A percentile compares a stretch with the other conserved stretches of the same genome.
phyloP scores from a whole-genome alignment of 768 basidiomycete species.

The Psilocybe cyanescens region DNA sequence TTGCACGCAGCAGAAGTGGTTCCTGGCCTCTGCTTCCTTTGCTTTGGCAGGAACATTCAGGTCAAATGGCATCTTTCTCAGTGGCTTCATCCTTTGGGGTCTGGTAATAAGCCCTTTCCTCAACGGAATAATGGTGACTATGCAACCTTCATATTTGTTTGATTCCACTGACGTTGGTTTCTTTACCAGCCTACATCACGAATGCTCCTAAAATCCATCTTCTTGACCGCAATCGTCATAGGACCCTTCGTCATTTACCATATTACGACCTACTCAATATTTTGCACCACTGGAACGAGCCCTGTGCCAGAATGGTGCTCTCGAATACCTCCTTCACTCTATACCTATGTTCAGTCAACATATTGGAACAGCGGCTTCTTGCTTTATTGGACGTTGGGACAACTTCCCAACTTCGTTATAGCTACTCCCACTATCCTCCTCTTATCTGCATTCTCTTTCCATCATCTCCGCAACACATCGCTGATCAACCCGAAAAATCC shows the following conservation, averaged over 20 bases:
- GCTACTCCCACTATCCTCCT: conserved; percentile 69
- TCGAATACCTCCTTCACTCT: conserved; percentile 65
- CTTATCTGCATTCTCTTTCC: conserved; percentile 45
- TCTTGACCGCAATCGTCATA: conserved; percentile 51
- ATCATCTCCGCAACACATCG: conserved; percentile 30
- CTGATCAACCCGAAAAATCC: neutral
- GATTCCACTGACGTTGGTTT: conserved; percentile 2
- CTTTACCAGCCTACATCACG: conserved; percentile 35
- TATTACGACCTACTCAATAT: conserved; percentile 60
- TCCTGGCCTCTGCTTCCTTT: conserved; percentile 63
- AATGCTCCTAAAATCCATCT: conserved; percentile 36
- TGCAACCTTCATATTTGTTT: conserved; percentile 1
- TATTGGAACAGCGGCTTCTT: conserved; percentile 92
- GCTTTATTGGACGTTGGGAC: conserved; percentile 81
- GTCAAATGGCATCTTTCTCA: conserved; percentile 77
- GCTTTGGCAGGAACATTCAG: conserved; percentile 67
- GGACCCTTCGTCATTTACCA: conserved; percentile 79
- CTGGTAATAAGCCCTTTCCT: conserved; percentile 60
- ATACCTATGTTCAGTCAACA: conserved; percentile 75
- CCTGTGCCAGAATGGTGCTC: conserved; percentile 64
- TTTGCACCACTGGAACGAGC: conserved; percentile 51
- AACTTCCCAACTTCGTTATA: conserved; percentile 89
- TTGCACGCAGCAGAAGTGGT: conserved; percentile 54
- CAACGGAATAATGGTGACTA: conserved; percentile 33
- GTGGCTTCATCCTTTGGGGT: conserved; percentile 83